Conservation (phyloP, 148 eudicot genomes). For the Silene uniflora region DNA sequence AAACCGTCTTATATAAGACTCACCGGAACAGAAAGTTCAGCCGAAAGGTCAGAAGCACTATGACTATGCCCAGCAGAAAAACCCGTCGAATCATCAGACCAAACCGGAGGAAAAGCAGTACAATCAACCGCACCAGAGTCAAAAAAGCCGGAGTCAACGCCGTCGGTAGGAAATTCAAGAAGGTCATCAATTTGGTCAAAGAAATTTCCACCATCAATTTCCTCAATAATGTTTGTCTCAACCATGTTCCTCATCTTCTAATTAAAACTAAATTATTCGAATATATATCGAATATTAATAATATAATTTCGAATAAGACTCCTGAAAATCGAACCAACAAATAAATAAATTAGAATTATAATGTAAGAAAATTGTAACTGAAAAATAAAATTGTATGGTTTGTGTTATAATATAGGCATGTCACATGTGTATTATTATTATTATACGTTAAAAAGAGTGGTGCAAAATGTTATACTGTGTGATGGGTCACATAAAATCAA, state of each 20-base stretch:
- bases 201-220: slow-evolving; percentile 53
- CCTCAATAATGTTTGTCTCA: slow-evolving; percentile 40
- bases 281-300: neutral
- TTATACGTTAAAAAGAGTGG: neutral
- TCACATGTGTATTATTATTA: no score
- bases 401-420: no score
- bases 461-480: neutral
- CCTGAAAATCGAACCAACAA: neutral
- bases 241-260: slow-evolving; percentile 22
- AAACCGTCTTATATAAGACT: slow-evolving; percentile 15
- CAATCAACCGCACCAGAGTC: slow-evolving; percentile 7
- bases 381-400: neutral
- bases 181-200: slow-evolving; percentile 69
- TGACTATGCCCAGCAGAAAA: slow-evolving; percentile 36
- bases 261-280: neutral
- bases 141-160: slow-evolving; percentile 30
- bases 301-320: neutral
- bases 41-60: slow-evolving; percentile 56
- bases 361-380: neutral
- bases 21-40: slow-evolving; percentile 83
- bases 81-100: slow-evolving; percentile 37
- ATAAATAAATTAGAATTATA: neutral
- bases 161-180: slow-evolving; percentile 61
- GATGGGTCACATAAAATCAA: neutral
- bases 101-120: slow-evolving; percentile 33